These are phyloP conservation scores for Diplocarpon mali DNA, from an alignment of 2,329 filamentous ascomycete species.

Conservation along the genomic window DNA sequence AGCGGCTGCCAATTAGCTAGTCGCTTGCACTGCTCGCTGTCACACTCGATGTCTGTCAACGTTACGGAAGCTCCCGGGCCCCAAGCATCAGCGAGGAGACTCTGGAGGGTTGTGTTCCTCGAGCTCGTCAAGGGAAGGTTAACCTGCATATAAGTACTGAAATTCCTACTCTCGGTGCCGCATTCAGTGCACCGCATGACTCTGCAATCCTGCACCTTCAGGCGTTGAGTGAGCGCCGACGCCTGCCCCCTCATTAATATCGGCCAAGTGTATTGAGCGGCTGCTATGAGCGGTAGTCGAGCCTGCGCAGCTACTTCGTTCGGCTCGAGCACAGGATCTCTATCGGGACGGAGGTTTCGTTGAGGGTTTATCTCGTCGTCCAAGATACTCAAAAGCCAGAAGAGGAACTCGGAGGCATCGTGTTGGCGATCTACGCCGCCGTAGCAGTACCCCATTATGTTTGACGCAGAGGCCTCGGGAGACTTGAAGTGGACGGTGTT, in stretches of 20 bases:
- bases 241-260: neutral
- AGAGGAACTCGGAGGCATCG: constrained; percentile 83
- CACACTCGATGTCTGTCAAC: neutral
- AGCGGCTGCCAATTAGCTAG: too few relatives aligned
- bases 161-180: neutral
- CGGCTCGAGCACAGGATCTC: constrained; percentile 31
- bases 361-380: constrained; percentile 75
- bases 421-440: constrained; percentile 64
- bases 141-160: neutral
- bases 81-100: neutral
- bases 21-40: neutral
- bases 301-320: constrained; percentile 9
- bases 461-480: constrained; percentile 1
- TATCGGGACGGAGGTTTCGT: constrained; percentile 38
- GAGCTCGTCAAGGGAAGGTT: neutral
- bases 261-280: constrained; percentile 3
- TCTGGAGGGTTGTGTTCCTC: neutral
- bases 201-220: neutral
- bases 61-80: neutral
- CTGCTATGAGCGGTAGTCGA: neutral
- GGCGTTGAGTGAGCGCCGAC: neutral
- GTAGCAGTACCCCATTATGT: constrained; percentile 34
- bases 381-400: constrained; percentile 69
- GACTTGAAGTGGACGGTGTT: constrained; percentile 11
- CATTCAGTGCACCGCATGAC: neutral